A percentile compares a stretch with the other conserved stretches of the same genome.
phyloP scores from a whole-genome alignment of 225 moss, liverwort and hornwort genomes.

The Takakia lepidozioides region DNA sequence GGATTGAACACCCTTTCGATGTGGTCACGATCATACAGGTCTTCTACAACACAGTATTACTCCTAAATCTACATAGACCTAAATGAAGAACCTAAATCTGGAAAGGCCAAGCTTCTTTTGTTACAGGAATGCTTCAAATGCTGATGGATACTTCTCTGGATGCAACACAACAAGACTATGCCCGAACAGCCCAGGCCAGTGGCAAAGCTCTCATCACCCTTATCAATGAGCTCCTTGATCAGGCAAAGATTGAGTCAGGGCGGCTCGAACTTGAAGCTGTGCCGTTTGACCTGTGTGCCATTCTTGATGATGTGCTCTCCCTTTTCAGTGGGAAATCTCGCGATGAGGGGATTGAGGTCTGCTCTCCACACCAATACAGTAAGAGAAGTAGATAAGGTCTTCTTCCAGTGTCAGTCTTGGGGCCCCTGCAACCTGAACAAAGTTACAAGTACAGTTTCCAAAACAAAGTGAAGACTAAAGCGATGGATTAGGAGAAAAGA shows the following conservation, averaged over 20 bases:
- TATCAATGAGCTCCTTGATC: conserved; percentile 62
- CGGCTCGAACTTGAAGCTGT: conserved; percentile 59
- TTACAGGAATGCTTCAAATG: conserved; percentile 70
- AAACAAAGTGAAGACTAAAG: no score
- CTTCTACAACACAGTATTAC: no score
- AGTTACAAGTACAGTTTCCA: no score
- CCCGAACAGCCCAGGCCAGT: conserved; percentile 63
- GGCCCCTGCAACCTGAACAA: no score
- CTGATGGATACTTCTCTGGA: conserved; percentile 59
- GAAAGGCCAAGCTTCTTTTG: no score
- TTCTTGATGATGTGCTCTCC: conserved; percentile 67
- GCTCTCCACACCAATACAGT: background rate
- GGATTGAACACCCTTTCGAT: no score
- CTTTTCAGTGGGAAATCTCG: conserved; percentile 61
- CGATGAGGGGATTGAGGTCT: conserved; percentile 57
- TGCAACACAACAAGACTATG: conserved; percentile 50
- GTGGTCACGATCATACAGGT: no score
- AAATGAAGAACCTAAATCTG: no score
- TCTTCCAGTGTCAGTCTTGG: no score
- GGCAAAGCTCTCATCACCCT: conserved; percentile 72
- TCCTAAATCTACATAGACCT: no score
- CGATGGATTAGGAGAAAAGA: no score
- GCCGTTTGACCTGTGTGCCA: conserved; percentile 54
- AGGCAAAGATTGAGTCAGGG: conserved; percentile 69
- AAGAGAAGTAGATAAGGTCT: no score